Evolutionary conservation across 2,329 filamentous ascomycete species (phyloP), one percentile per base, ranked within the genome.

Genomic region (Sporothrix dimorphospora): DNA sequence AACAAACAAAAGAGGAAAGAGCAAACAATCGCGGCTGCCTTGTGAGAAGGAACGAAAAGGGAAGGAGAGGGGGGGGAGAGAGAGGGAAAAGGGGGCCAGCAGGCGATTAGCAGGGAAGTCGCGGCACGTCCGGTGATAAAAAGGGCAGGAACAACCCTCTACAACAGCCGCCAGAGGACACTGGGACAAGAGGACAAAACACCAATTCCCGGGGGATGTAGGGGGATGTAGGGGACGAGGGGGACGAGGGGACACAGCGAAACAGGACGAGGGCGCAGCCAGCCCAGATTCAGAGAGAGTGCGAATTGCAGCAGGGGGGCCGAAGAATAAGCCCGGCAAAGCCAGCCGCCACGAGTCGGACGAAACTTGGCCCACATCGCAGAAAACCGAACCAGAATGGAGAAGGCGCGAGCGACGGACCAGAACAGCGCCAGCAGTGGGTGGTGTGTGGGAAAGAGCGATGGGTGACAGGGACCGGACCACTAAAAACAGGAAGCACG

Each of bases 251-350:
- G 21, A 11, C 34, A 45, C 47, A 27, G n/a, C 16, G 65, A 51
- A 21, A 57, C 34, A 57, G 16, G 21, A 69, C 11, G 40, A 42
- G 30, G 68, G 47, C 66, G 47, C 66, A 69, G 49, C 34, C 34
- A 61, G 51, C 24, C 30, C 30, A 34, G 19, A 30, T 30, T 40
- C 8, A 14, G 30, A 49, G 42, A 24, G 47, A 24, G 7, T 27
- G 51, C 3, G 40, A 49, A 19, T 21, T 49, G 7, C 47, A 11
- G 11, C 7, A n/a, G 12, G 19, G 19, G 27, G 21, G 24, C 40
- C 59, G 12, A 45, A 72, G 38, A 72, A 55, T 65, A 70, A 70
- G 68, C 53, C 53, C 5, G 21, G 55, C 8, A 34, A 70, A 70
- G 68, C 53, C 53, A 11, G 21, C 68, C 8, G 49, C 40, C 14